A percentile compares a stretch with the other conserved stretches of the same genome.
Conservation (phyloP, 345 rosid genomes). For the Pistacia integerrima region DNA sequence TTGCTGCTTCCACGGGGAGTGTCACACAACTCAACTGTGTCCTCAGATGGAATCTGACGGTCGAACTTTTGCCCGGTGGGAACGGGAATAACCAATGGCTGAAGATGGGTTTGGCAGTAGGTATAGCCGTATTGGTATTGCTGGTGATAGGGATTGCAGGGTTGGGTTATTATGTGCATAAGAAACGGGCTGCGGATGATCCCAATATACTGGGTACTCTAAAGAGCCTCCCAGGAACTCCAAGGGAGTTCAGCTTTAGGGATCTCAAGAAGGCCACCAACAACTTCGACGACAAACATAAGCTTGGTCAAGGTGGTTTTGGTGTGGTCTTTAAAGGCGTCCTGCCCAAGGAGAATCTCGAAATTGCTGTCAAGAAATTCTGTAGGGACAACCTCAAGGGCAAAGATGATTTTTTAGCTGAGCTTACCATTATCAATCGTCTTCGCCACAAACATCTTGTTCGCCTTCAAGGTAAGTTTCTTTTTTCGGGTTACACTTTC, state of each 20-base stretch:
- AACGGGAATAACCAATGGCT: background rate
- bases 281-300: conserved; percentile 51
- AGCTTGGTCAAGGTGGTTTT: conserved; percentile 61
- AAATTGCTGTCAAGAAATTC: conserved; percentile 58
- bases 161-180: conserved; percentile 18
- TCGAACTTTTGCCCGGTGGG: conserved; percentile 33
- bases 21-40: conserved; percentile 47
- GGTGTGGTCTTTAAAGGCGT: conserved; percentile 56
- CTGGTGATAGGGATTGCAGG: conserved; percentile 13
- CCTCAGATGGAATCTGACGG: conserved; percentile 55
- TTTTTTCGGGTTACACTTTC: background rate
- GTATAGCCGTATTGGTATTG: conserved; percentile 21
- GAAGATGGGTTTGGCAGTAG: conserved; percentile 34
- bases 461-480: conserved; percentile 40
- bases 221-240: conserved; percentile 52
- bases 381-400: conserved; percentile 42
- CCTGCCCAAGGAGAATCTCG: conserved; percentile 41
- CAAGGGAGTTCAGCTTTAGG: conserved; percentile 46
- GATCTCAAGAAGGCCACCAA: conserved; percentile 64
- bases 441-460: conserved; percentile 66
- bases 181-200: conserved; percentile 27
- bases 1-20: conserved; percentile 56
- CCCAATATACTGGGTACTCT: conserved; percentile 45
- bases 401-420: conserved; percentile 58
- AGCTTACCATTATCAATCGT: conserved; percentile 62